Evolutionary conservation across 2,329 filamentous ascomycete species (phyloP).

Genomic region (Coleophoma eucalyptorum): DNA sequence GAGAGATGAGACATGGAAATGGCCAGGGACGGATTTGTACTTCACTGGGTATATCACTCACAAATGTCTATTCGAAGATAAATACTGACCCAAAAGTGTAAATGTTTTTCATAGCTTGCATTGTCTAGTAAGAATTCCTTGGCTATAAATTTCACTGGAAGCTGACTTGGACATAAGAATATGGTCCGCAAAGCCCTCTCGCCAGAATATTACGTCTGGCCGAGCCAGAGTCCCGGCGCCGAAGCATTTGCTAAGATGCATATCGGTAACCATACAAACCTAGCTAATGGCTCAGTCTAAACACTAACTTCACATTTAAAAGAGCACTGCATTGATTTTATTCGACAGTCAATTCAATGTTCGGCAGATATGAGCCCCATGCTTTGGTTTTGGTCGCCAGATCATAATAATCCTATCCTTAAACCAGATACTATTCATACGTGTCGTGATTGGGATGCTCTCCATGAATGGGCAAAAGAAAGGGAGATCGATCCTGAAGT

Average conservation of each 20-base stretch:
- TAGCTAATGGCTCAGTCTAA: background rate
- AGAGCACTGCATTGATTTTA: constrained; percentile 1
- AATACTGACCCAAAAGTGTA: background rate
- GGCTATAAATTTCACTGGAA: background rate
- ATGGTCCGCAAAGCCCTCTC: background rate
- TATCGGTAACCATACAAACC: background rate
- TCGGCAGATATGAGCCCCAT: background rate
- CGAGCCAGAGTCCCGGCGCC: background rate
- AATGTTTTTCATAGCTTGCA: background rate
- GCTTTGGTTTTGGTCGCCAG: background rate
- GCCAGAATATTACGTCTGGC: background rate
- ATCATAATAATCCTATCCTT: background rate
- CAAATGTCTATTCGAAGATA: too few relatives aligned
- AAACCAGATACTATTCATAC: background rate
- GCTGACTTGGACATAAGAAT: background rate
- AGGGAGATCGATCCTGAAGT: background rate
- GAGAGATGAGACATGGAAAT: background rate
- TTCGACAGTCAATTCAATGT: background rate
- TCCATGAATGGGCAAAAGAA: background rate
- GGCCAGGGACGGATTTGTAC: background rate
- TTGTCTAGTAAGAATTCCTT: background rate
- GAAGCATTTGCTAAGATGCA: background rate
- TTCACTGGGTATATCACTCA: background rate
- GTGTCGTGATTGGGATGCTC: background rate
- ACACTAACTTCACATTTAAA: background rate